Evolutionary conservation across 2,329 filamentous ascomycete species (phyloP), one percentile per base, ranked within the genome.

Genomic region (Macroventuria anomochaeta): DNA sequence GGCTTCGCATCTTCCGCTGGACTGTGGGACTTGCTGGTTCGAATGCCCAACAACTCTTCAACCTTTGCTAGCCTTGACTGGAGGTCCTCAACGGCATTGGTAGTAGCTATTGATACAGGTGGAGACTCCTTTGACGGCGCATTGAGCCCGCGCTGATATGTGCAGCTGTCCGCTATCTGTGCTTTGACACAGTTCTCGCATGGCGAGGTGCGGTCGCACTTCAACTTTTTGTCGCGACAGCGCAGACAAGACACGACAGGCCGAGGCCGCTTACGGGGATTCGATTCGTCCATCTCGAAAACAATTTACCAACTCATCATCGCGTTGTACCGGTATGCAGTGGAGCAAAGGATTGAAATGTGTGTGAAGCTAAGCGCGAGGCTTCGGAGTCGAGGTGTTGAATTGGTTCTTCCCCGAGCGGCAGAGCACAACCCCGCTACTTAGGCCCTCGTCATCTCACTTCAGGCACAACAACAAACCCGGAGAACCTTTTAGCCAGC

Each of bases 161-260:
- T 58, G 46, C 65, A 68, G 2, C 53, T 61, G 26, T 53, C 53
- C 4, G 58, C 46, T 5, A 33, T 53, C 12, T 51, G 53, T 26
- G 55, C 63, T 49, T 63, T 65, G 41, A 59, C 48, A 33, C 66
- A 69, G 42, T 68, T 64, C 39, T 59, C 53, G 47, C 66, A 69
- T 11, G 66, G 66, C 12, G 57, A 32, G 25, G 47, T 55, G 8
- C 66, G 62, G 40, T 69, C 63, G 41, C 66, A 69, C 33, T 67
- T 67, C 20, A 68, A 47, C 29, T 69, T 69, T 50, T 66, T 67
- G 17, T 62, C 57, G 32, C 65, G 59, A 38, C 66, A 69, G 20
- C 58, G 53, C n/a, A 67, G 40, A 39, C 66, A 69, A 3, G 64
- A 67, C 7, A 67, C 57, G 10, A 66, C 59, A 21, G 65, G 65